phyloP scores from a whole-genome alignment of 2,329 filamentous ascomycete genomes.

The Aspergillus sp. region DNA sequence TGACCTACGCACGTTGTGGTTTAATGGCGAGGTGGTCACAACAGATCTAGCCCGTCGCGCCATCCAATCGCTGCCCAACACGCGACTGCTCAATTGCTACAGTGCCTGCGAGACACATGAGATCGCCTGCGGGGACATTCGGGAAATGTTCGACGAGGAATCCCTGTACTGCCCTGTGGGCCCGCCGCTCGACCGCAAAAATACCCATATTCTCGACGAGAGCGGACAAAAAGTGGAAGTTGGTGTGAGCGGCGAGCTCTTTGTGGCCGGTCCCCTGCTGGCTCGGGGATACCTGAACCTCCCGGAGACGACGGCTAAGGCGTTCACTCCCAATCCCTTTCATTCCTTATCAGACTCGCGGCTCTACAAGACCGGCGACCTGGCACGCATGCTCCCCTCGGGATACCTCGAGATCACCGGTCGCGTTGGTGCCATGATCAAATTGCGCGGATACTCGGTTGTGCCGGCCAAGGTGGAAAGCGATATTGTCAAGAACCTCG shows the following conservation, averaged over 20 bases:
- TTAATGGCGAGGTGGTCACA: conserved; percentile 81
- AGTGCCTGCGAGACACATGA: conserved; percentile 82
- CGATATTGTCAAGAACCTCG: conserved; percentile 67
- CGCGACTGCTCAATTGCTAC: conserved; percentile 74
- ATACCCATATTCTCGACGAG: conserved; percentile 72
- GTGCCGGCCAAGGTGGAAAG: conserved; percentile 76
- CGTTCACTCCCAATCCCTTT: conserved; percentile 68
- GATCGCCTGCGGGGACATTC: conserved; percentile 73
- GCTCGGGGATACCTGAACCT: conserved; percentile 77
- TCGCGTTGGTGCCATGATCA: conserved; percentile 76
- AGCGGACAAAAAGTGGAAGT: conserved; percentile 61
- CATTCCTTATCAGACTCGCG: conserved; percentile 58
- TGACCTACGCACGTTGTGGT: conserved; percentile 69
- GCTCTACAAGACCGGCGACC: conserved; percentile 75
- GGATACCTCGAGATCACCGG: conserved; percentile 74
- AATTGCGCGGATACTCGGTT: conserved; percentile 74
- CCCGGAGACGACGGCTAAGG: conserved; percentile 73
- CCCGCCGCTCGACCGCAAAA: conserved; percentile 64
- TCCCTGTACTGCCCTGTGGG: conserved; percentile 72
- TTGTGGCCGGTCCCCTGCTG: conserved; percentile 70
- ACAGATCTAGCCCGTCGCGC: conserved; percentile 71
- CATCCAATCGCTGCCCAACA: conserved; percentile 65
- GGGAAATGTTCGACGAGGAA: conserved; percentile 64
- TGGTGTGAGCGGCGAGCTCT: conserved; percentile 70
- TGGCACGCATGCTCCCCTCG: conserved; percentile 64